Base-by-base conservation (phyloP, 768 basidiomycete genomes). In the Tephrocybe sp. region DNA sequence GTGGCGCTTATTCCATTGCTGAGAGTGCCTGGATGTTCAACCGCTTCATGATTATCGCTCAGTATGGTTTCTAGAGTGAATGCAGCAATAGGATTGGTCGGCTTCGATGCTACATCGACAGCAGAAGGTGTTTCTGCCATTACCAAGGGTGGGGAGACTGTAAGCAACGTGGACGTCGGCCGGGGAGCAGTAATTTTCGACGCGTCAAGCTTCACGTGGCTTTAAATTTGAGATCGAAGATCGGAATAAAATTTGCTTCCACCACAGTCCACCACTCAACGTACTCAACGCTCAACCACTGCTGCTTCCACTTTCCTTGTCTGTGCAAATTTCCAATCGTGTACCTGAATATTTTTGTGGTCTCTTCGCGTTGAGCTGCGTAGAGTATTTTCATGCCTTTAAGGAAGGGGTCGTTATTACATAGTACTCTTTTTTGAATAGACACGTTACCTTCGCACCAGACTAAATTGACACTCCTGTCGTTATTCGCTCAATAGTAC, bases 1-100 rank as follows among this genome's bases (percentile, higher is more conserved):
- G 72, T 72, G 9, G 73, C 69, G 21, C 73, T 65, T 18, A 48
- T 61, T 30, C 70, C 68, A 46, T 66, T 63, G 40, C 25, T 40
- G 23, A 41, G 23, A 6, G 62, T 58, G n/a, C 73, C 73, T 1
- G 82, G 77, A 58, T 85, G 78, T 58, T 86, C 86, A 39, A 90
- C 61, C 32, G 71, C 60, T 57, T 86, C 84, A 63, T 85, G 82
- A 55, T 85, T 73, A 51, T 80, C 71, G 44, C 82, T 68, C 45
- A 90, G 78, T 61, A 90, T 90, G 58, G 84, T 86, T 63, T 83
- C 78, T 32, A 90, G 75, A 25, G 86, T 86, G 59, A 88, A 84
- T 8, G 67, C 55, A 2, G 51, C 40, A 15, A 38, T 37, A 2
- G 45, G 50, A 33, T 50, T 55, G 7, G 43, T 32, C 32, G 51